A percentile compares a stretch with the other conserved stretches of the same genome.
Conservation (phyloP, 345 rosid genomes). For the Moricandia arvensis region DNA sequence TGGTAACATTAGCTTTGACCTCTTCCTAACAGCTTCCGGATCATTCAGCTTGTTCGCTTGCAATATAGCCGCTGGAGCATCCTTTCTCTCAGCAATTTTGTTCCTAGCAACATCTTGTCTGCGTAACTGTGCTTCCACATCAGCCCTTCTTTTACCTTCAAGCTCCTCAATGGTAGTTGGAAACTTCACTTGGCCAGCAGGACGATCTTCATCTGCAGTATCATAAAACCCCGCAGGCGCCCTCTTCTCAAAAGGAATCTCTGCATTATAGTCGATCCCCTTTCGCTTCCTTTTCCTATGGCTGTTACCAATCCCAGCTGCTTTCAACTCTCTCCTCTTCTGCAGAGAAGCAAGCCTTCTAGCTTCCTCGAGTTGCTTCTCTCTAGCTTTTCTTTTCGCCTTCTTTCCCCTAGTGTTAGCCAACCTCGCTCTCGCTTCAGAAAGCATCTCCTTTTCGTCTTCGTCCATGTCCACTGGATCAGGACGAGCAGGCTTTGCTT, state of each 20-base stretch:
- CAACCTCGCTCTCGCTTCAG: constrained; percentile 97
- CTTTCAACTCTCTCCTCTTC: constrained; percentile 95
- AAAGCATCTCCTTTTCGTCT: constrained; percentile 99
- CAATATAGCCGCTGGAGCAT: constrained; percentile 89
- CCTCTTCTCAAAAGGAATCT: constrained; percentile 95
- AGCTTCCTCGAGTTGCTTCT: constrained; percentile 98
- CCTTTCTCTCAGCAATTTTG: constrained; percentile 92
- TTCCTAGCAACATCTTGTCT: constrained; percentile 85
- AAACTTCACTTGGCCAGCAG: constrained; percentile 72
- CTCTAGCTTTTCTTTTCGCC: constrained; percentile 98
- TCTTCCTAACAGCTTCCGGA: constrained; percentile 91
- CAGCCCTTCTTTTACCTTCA: constrained; percentile 94
- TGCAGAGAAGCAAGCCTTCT: constrained; percentile 99
- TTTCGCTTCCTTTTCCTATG: constrained; percentile 83
- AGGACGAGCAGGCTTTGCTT: constrained; percentile 48
- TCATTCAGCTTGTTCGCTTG: constrained; percentile 99
- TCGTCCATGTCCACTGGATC: constrained; percentile 99
- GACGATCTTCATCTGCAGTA: constrained; percentile 84
- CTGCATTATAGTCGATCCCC: constrained; percentile 96
- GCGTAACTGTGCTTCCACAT: constrained; percentile 79
- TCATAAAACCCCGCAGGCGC: constrained; percentile 96
- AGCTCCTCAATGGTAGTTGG: constrained; percentile 95
- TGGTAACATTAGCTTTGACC: constrained; percentile 97
- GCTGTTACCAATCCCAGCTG: constrained; percentile 94
- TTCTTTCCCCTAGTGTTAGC: constrained; percentile 97